Conservation (phyloP, 2,329 filamentous ascomycete genomes). For the Rhexocercosporidium sp. region DNA sequence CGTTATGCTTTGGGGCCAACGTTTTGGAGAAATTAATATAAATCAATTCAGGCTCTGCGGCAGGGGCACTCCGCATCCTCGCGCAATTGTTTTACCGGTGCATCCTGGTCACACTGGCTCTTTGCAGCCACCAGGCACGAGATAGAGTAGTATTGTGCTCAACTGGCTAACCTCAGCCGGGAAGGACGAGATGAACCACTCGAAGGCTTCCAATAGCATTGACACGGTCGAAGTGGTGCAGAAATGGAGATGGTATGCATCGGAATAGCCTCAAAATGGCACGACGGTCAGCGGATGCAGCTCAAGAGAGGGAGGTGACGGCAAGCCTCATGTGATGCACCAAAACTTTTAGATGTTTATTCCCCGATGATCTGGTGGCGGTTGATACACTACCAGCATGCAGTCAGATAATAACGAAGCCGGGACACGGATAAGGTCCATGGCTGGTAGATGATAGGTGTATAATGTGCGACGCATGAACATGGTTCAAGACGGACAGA, state of each 20-base stretch:
- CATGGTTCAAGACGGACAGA: background rate
- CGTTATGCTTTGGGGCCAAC: slow-evolving; percentile 11
- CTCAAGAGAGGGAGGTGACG: background rate
- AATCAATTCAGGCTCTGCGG: slow-evolving; percentile 26
- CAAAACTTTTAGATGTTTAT: slow-evolving; percentile 1
- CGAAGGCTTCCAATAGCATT: slow-evolving; percentile 3
- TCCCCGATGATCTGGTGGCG: background rate
- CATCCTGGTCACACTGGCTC: slow-evolving; percentile 16
- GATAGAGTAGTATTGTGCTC: slow-evolving; percentile 20
- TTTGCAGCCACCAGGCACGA: slow-evolving; percentile 20
- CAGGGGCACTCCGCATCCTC: slow-evolving; percentile 28
- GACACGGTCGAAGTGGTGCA: slow-evolving; percentile 3
- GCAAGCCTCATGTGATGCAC: slow-evolving; percentile 1
- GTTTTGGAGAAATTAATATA: slow-evolving; percentile 25
- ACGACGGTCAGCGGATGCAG: background rate
- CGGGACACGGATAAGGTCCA: background rate
- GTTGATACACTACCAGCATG: background rate
- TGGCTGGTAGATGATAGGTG: background rate
- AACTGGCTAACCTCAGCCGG: slow-evolving; percentile 22
- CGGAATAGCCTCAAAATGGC: slow-evolving; percentile 10
- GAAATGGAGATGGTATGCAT: background rate
- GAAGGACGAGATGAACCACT: slow-evolving; percentile 16
- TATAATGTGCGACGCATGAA: background rate
- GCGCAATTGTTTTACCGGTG: slow-evolving; percentile 32
- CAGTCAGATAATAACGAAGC: background rate